Conservation (phyloP, 768 basidiomycete genomes). For the Rhizopogon rudus region DNA sequence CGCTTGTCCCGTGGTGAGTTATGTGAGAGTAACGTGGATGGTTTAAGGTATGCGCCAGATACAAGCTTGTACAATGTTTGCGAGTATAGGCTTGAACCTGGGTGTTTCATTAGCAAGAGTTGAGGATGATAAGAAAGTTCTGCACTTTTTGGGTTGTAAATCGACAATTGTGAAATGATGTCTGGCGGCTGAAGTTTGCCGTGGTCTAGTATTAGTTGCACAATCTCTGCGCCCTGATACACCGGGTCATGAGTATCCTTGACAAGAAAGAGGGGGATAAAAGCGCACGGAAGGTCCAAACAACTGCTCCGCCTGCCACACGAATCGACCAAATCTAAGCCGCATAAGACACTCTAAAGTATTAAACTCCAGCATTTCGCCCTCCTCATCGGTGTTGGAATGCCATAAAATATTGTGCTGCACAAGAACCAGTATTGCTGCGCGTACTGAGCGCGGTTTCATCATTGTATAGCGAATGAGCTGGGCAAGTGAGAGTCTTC, state of each 20-base stretch:
- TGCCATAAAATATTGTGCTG: slow-evolving; percentile 95
- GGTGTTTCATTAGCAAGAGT: slow-evolving; percentile 13
- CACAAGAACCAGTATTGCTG: slow-evolving; percentile 70
- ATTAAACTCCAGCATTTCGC: slow-evolving; percentile 78
- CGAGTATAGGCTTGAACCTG: slow-evolving; percentile 41
- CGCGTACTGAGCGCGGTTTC: slow-evolving; percentile 63
- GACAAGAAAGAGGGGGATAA: background rate
- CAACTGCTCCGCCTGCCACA: slow-evolving; percentile 65
- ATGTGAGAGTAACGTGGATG: slow-evolving; percentile 74
- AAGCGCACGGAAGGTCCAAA: slow-evolving; percentile 67
- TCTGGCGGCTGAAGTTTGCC: slow-evolving; percentile 81
- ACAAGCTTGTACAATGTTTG: slow-evolving; percentile 69
- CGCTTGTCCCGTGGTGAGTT: slow-evolving; percentile 75
- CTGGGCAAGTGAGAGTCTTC: slow-evolving; percentile 70
- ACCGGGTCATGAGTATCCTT: background rate
- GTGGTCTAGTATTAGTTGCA: slow-evolving; percentile 74
- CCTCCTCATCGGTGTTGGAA: slow-evolving; percentile 62
- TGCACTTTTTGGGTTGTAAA: slow-evolving; percentile 56
- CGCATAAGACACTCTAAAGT: slow-evolving; percentile 78
- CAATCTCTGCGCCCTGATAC: slow-evolving; percentile 67
- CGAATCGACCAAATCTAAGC: slow-evolving; percentile 77
- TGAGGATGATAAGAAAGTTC: slow-evolving; percentile 9
- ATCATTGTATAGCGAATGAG: slow-evolving; percentile 65
- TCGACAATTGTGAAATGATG: slow-evolving; percentile 49
- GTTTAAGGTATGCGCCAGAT: slow-evolving; percentile 68